Conservation (phyloP, 306 rosid species). For the Lathyrus aphaca region DNA sequence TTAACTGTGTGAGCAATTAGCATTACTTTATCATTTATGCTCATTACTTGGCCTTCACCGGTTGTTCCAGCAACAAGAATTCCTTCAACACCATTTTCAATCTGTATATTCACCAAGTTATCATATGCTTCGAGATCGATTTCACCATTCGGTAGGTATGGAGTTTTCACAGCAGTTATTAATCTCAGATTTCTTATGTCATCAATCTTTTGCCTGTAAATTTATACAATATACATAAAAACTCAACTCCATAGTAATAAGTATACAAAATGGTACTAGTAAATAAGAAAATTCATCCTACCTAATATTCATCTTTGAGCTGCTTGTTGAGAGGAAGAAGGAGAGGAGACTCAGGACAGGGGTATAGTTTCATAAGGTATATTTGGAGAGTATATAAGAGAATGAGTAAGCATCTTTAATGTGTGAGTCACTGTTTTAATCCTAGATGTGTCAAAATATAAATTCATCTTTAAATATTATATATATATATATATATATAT, state of each 20-base stretch:
- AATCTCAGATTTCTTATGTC: conserved; percentile 68
- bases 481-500: too few relatives aligned
- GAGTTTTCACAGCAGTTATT: conserved; percentile 84
- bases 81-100: conserved; percentile 67
- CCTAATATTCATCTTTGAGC: conserved; percentile 66
- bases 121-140: conserved; percentile 88
- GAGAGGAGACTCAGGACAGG: too few relatives aligned
- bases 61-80: conserved; percentile 89
- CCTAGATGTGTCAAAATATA: too few relatives aligned
- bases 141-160: conserved; percentile 80
- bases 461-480: too few relatives aligned
- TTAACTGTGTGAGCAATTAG: conserved; percentile 83
- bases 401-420: too few relatives aligned
- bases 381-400: too few relatives aligned
- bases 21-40: conserved; percentile 87
- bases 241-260: background rate
- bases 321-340: conserved; percentile 42
- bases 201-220: conserved; percentile 69
- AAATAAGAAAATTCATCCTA: background rate
- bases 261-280: background rate
- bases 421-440: too few relatives aligned
- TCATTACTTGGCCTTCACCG: conserved; percentile 92
- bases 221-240: background rate
- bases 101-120: conserved; percentile 70
- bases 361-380: too few relatives aligned